Evolutionary conservation across 2,329 filamentous ascomycete species (phyloP).

Genomic region (Colletotrichum viniferum): DNA sequence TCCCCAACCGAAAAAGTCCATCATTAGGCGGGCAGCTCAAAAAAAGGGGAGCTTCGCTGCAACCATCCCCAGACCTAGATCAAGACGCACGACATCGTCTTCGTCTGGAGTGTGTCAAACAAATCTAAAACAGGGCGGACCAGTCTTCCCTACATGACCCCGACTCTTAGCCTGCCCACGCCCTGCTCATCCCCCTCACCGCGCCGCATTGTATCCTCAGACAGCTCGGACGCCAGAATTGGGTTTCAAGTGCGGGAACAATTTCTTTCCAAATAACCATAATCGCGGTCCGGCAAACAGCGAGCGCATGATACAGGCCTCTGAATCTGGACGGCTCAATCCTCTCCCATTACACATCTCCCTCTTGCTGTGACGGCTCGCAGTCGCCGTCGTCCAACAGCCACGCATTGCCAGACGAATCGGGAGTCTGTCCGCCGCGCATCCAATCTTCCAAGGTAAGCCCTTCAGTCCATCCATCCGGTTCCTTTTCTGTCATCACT

Average conservation of each 20-base stretch:
- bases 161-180: neutral
- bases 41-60: neutral
- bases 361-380: conserved; percentile 10
- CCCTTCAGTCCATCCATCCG: neutral
- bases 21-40: neutral
- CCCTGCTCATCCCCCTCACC: neutral
- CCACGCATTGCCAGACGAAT: conserved; percentile 12
- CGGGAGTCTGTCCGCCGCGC: conserved; percentile 2
- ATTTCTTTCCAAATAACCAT: conserved; percentile 17
- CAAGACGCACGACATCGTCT: conserved; percentile 17
- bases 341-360: neutral
- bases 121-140: conserved; percentile 20
- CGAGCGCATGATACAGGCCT: conserved; percentile 1
- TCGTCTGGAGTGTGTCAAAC: conserved; percentile 22
- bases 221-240: conserved; percentile 20
- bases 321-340: neutral
- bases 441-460: conserved; percentile 14
- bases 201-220: conserved; percentile 18
- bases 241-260: conserved; percentile 21
- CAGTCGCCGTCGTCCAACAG: neutral
- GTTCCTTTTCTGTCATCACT: neutral
- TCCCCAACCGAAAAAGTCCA: neutral
- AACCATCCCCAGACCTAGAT: neutral
- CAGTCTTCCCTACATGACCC: neutral
- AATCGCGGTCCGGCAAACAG: neutral